phyloP scores from a whole-genome alignment of 2,329 filamentous ascomycete genomes.

The Xylariales sp. region DNA sequence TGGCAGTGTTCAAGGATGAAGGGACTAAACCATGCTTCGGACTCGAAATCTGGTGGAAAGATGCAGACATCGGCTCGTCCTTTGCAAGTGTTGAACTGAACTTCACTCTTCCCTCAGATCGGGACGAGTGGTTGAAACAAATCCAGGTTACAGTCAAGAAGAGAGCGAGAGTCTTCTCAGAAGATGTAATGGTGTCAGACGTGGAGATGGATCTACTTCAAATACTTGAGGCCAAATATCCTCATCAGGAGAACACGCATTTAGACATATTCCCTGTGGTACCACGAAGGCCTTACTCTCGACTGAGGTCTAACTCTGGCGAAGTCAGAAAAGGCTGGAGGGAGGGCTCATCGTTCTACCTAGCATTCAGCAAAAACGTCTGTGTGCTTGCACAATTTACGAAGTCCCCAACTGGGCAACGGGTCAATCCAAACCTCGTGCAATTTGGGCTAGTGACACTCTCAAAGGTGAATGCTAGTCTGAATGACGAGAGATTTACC shows the following conservation, averaged over 20 bases:
- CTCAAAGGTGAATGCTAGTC: slow-evolving; percentile 45
- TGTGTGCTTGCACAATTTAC: slow-evolving; percentile 49
- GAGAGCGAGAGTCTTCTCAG: slow-evolving; percentile 23
- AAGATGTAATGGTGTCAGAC: slow-evolving; percentile 39
- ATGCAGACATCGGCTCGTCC: slow-evolving; percentile 35
- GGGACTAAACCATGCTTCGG: slow-evolving; percentile 44
- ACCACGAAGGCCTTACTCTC: slow-evolving; percentile 38
- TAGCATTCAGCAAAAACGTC: slow-evolving; percentile 49
- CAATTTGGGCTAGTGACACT: slow-evolving; percentile 49
- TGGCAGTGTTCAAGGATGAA: slow-evolving; percentile 49
- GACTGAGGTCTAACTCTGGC: slow-evolving; percentile 34
- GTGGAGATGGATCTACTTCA: slow-evolving; percentile 41
- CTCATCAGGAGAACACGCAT: slow-evolving; percentile 26
- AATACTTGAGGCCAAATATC: slow-evolving; percentile 42
- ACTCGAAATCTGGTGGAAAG: slow-evolving; percentile 54
- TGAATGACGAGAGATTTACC: slow-evolving; percentile 52
- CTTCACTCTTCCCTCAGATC: slow-evolving; percentile 43
- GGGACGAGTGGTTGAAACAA: slow-evolving; percentile 45
- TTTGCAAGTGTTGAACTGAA: slow-evolving; percentile 45
- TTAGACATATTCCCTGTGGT: slow-evolving; percentile 49
- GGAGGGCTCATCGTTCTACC: slow-evolving; percentile 49
- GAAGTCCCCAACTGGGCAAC: slow-evolving; percentile 40
- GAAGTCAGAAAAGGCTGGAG: slow-evolving; percentile 40
- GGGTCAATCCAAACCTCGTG: slow-evolving; percentile 41
- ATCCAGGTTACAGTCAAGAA: slow-evolving; percentile 37